Percentiles rank a stretch among this genome's conserved stretches.
Conservation (phyloP, 306 rosid genomes). For the Cucurbita argyrosperma region DNA sequence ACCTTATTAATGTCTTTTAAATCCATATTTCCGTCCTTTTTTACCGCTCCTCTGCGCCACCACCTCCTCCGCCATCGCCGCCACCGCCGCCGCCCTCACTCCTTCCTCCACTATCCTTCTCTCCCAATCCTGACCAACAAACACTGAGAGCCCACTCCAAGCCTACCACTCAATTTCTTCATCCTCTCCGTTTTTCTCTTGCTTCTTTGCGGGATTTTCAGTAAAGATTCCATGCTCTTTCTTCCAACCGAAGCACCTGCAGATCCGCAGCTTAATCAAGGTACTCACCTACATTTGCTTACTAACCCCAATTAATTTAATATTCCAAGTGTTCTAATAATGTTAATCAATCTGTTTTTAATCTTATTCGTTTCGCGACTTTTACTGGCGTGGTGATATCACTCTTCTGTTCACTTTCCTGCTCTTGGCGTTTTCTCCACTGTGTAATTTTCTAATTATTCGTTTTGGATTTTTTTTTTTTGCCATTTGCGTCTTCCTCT, state of each 20-base stretch:
- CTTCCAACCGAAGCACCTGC: slow-evolving; percentile 28
- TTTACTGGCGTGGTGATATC: background rate
- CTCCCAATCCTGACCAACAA: background rate
- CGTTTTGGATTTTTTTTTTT: slow-evolving; percentile 11
- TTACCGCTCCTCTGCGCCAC: slow-evolving; percentile 22
- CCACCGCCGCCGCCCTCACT: background rate
- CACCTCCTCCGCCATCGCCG: background rate
- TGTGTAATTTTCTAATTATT: slow-evolving; percentile 21
- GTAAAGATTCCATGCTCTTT: slow-evolving; percentile 20
- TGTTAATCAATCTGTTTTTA: background rate
- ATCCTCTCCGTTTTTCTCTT: background rate
- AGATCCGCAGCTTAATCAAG: slow-evolving; percentile 23
- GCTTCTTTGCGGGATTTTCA: slow-evolving; percentile 7
- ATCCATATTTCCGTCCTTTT: background rate
- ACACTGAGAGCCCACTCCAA: slow-evolving; percentile 1
- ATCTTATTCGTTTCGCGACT: slow-evolving; percentile 2
- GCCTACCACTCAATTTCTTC: background rate
- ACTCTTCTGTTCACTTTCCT: slow-evolving; percentile 9
- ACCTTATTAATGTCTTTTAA: slow-evolving; percentile 24
- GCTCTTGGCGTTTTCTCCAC: slow-evolving; percentile 15
- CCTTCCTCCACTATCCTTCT: background rate
- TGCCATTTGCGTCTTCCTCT: slow-evolving; percentile 9
- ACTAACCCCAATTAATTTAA: background rate
- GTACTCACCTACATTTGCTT: slow-evolving; percentile 8
- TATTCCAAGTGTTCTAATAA: background rate